These are phyloP conservation scores for Apiospora pterosperma DNA, from an alignment of 2,329 filamentous ascomycete genomes.

Conservation along the genomic window DNA sequence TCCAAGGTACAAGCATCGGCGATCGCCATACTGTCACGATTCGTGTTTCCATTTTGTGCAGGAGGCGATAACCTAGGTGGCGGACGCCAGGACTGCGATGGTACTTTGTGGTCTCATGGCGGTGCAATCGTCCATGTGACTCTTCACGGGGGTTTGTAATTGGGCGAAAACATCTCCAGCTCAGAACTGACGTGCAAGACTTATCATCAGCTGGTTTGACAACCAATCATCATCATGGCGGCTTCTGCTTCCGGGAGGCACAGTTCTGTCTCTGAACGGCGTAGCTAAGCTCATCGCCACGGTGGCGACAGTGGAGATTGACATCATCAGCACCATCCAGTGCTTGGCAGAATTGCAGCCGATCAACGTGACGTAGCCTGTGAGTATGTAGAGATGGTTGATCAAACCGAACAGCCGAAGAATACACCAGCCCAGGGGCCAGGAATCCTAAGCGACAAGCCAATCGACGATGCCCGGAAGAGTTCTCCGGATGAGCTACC, in stretches of 20 bases:
- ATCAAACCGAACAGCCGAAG: no score
- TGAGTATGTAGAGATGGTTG: no score
- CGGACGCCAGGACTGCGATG: background rate
- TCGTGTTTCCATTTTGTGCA: background rate
- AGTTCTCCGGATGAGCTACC: no score
- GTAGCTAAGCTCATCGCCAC: background rate
- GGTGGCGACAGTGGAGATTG: background rate
- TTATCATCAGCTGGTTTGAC: no score
- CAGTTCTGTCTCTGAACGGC: background rate
- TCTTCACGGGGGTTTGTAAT: no score
- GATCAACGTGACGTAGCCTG: background rate
- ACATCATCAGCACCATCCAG: background rate
- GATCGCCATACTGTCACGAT: accelerated
- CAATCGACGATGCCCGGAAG: background rate
- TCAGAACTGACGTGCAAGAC: no score
- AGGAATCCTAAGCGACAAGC: no score
- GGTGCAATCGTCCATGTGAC: no score
- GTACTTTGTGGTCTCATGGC: background rate
- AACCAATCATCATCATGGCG: background rate
- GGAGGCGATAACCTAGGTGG: background rate
- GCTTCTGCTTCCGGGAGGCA: background rate
- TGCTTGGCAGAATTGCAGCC: background rate
- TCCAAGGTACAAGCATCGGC: background rate
- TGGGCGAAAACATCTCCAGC: no score
- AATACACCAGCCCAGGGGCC: background rate